Conservation (phyloP, 2,329 filamentous ascomycete species). For the Tolypocladium amazonense region DNA sequence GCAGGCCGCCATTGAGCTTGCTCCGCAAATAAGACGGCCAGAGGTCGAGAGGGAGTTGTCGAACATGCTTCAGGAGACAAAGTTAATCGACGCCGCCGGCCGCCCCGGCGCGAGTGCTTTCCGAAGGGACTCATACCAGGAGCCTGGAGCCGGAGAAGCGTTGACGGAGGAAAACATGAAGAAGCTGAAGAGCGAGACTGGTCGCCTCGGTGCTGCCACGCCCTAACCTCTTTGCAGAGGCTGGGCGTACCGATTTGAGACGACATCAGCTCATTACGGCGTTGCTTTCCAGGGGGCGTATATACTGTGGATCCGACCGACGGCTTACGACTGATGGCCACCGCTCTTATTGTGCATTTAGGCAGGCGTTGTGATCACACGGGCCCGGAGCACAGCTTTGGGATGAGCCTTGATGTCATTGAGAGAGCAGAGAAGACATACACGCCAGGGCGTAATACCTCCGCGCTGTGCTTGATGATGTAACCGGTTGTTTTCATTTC, state of each 20-base stretch:
- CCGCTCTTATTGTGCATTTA: background rate
- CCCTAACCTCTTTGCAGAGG: background rate
- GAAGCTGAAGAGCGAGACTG: constrained; percentile 28
- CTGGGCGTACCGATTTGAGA: background rate
- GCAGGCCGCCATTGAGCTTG: constrained; percentile 17
- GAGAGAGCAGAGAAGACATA: background rate
- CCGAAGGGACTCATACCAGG: constrained; percentile 23
- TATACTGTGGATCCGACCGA: background rate
- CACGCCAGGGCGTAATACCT: background rate
- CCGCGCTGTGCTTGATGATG: background rate
- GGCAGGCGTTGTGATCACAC: background rate
- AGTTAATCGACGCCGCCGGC: constrained; percentile 35
- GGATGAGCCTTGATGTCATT: background rate
- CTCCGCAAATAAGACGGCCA: constrained; percentile 20
- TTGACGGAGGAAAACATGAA: constrained; percentile 45
- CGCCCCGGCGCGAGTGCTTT: constrained; percentile 16
- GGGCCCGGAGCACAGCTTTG: background rate
- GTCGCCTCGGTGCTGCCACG: background rate
- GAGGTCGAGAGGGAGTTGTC: constrained; percentile 29
- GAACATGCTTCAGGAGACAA: constrained; percentile 34
- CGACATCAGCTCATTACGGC: background rate
- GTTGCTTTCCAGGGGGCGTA: background rate
- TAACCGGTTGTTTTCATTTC: background rate
- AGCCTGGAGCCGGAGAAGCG: constrained; percentile 26
- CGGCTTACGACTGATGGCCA: background rate